Percentiles rank a stretch among this genome's conserved stretches.
Conservation (phyloP, 2,329 filamentous ascomycete species). For the Trichoderma sp. region DNA sequence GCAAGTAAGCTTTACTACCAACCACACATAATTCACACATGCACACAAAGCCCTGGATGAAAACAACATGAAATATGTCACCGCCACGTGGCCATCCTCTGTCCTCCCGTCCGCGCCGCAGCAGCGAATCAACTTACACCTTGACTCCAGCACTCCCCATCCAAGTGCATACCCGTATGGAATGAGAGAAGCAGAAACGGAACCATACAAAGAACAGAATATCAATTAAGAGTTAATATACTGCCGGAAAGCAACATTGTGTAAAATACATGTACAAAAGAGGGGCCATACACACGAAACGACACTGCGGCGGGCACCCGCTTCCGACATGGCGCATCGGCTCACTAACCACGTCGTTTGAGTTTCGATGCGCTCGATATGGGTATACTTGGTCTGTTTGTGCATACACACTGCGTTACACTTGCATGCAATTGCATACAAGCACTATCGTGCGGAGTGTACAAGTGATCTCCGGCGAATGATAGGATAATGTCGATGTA, state of each 20-base stretch:
- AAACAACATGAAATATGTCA: neutral
- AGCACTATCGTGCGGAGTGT: neutral
- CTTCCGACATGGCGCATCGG: constrained; percentile 10
- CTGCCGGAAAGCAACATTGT: neutral
- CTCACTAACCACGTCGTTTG: neutral
- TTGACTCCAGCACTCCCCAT: neutral
- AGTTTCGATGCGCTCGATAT: neutral
- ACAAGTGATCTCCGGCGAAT: neutral
- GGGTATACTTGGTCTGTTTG: neutral
- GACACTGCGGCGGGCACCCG: neutral
- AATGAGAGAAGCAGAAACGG: neutral
- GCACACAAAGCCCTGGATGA: neutral
- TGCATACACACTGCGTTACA: neutral
- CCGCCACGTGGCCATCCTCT: constrained; percentile 12
- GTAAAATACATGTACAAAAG: neutral
- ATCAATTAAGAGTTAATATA: neutral
- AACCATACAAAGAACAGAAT: neutral
- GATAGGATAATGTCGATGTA: neutral
- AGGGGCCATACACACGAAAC: constrained; percentile 6
- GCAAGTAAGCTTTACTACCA: neutral
- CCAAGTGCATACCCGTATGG: neutral
- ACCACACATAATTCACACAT: neutral
- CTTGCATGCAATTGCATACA: neutral
- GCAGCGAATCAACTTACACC: neutral
- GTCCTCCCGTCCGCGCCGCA: neutral